Conservation (phyloP, 306 rosid species). For the Geum urbanum region DNA sequence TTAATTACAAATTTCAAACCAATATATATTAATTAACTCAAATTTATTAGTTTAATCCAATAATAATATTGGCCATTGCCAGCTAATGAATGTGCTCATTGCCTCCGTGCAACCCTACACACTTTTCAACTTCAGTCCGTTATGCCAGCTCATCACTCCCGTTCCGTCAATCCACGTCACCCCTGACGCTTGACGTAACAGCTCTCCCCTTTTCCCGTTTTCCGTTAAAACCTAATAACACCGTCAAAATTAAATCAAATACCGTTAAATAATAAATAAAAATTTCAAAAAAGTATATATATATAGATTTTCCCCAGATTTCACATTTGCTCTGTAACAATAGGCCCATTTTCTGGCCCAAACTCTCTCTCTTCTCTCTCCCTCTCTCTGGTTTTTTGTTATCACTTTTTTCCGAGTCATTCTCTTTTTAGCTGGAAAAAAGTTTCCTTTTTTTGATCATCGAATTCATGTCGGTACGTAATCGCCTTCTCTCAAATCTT, state of each 20-base stretch:
- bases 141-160: conserved; percentile 37
- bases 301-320: conserved; percentile 1
- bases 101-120: conserved; percentile 28
- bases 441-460: conserved; percentile 11
- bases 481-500: conserved; percentile 3
- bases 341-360: conserved; percentile 74
- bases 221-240: conserved; percentile 24
- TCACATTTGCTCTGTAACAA: neutral
- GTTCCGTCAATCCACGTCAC: conserved; percentile 32
- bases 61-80: neutral
- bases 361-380: conserved; percentile 25
- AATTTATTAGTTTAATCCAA: neutral
- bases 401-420: conserved; percentile 22
- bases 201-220: neutral
- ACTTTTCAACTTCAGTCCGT: conserved; percentile 13
- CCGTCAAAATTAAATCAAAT: conserved; percentile 13
- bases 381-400: conserved; percentile 14
- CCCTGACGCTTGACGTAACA: conserved; percentile 21
- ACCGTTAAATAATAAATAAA: neutral
- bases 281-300: no score
- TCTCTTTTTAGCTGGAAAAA: conserved; percentile 36
- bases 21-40: neutral
- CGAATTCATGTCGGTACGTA: conserved; percentile 93
- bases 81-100: conserved; percentile 20
- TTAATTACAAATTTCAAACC: no score